Evolutionary conservation across 2,329 filamentous ascomycete species (phyloP).

Genomic region (Cadophora luteo-olivacea): DNA sequence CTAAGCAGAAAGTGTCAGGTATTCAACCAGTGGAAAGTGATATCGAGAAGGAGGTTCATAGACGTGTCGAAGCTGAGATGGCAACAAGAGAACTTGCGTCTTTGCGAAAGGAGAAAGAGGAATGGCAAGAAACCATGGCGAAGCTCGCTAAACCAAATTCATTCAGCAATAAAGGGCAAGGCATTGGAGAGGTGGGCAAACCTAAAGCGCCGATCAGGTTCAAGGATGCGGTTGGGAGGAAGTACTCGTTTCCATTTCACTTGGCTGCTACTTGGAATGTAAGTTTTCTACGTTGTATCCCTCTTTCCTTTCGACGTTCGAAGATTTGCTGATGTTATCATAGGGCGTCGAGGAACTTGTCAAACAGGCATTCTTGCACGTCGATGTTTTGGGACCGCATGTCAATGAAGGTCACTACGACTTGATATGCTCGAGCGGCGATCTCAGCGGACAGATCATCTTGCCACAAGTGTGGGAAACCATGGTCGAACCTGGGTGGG

Average conservation of each 20-base stretch:
- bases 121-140: neutral
- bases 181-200: neutral
- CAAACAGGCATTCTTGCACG: conserved; percentile 17
- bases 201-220: conserved; percentile 71
- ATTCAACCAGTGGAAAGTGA: neutral
- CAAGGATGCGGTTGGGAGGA: conserved; percentile 88
- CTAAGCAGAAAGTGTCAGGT: neutral
- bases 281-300: neutral
- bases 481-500: conserved; percentile 79
- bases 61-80: neutral
- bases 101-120: neutral
- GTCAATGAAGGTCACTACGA: conserved; percentile 21
- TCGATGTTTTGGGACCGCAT: conserved; percentile 12
- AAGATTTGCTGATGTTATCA: neutral
- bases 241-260: conserved; percentile 87
- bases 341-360: conserved; percentile 71
- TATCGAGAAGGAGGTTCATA: neutral
- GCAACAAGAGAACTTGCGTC: neutral
- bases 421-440: conserved; percentile 44
- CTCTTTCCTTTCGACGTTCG: neutral
- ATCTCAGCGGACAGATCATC: conserved; percentile 82
- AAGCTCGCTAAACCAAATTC: neutral
- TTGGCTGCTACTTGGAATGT: conserved; percentile 75
- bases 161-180: neutral
- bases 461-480: conserved; percentile 83